Evolutionary conservation across 1,284 basidiomycete genomes (phyloP), one percentile per base, ranked within the genome.

Genomic region (Hypsizygus ulmarius): DNA sequence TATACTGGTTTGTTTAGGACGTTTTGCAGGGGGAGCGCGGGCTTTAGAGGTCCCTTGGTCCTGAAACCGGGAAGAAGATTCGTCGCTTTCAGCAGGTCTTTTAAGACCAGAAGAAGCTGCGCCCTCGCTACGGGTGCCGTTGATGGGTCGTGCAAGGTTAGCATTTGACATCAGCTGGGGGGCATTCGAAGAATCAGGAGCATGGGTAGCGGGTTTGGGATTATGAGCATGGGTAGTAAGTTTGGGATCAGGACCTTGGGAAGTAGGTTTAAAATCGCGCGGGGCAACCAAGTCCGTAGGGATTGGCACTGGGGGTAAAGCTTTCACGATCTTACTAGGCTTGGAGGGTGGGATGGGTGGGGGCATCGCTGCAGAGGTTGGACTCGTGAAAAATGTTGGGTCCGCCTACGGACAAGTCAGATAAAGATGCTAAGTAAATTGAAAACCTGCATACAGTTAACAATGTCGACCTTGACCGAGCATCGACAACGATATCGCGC

Each of bases 401-500:
- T 70, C 63, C n/a, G 62, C 62, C 64, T 70, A 45, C 12, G 45
- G 43, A 39, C 40, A 54, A 39, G 15, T 45, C 29, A 46, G 16
- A 29, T 10, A 1, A 27, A 39, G 9, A 28, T 6, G 14, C 14
- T 29, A 21, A 11, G 9, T 19, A 33, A 11, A 21, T 41, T 27
- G 28, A 40, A 25, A 47, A 6, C 57, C 77, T 58, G 21, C 21
- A 7, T 56, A 86, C 86, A 56, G 82, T 78, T 10, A 77, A 61
- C 33, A 87, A 58, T 29, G 73, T 62, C 12, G 71, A 68, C 48
- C 84, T 73, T 10, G 71, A 64, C 46, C 81, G 75, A 1, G 94
- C 92, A 64, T 97, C 87, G 7, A 71, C 66, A 16, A 97, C 76
- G 33, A 97, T 92, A 21, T 75, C 71, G 46, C 74, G 78, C 94